Base-by-base conservation (phyloP, 768 basidiomycete genomes). In the Clitopilus passeckerianus region DNA sequence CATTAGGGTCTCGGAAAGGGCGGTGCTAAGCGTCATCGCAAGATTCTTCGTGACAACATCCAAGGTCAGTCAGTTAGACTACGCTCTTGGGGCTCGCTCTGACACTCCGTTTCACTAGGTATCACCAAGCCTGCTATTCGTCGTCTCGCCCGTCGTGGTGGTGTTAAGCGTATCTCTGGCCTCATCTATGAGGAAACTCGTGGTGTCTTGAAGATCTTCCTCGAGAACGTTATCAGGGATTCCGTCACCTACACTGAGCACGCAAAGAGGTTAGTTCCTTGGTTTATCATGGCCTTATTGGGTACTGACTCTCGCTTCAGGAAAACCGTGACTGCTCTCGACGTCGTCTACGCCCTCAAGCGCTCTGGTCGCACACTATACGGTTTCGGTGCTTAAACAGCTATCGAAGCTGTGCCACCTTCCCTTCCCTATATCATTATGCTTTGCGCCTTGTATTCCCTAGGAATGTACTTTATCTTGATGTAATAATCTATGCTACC, bases 201-300 rank as follows among this genome's bases (percentile, higher is more conserved):
- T 71, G 90, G 91, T 76, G 92, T 93, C 12, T 80, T 94, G 63
- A 94, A 93, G 79, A 90, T 92, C 67, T 93, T 91, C 82, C 80
- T 91, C 34, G 89, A 91, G 76, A 90, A 88, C 61, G 86, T 93
- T 67, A 93, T 94, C 68, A 87, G 91, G 66, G 92, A 94, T 77
- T 92, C 91, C 1, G 92, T 94, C 65, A 95, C 92, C 56, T 94
- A 95, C 80, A 94, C 93, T 37, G 92, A 94, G 73, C 92, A 93
- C 79, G 91, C 92, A 60, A 93, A 93, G 76, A 83, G 89, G 67
- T 66, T 43, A 59, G 63, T 41, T n/a, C n/a, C n/a, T n/a, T n/a
- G n/a, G n/a, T n/a, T n/a, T n/a, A n/a, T n/a, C n/a, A n/a, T n/a
- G n/a, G n/a, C n/a, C n/a, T n/a, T n/a, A n/a, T n/a, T n/a, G n/a